Conservation (phyloP, 768 basidiomycete species). For the Phylloporus arenicola region DNA sequence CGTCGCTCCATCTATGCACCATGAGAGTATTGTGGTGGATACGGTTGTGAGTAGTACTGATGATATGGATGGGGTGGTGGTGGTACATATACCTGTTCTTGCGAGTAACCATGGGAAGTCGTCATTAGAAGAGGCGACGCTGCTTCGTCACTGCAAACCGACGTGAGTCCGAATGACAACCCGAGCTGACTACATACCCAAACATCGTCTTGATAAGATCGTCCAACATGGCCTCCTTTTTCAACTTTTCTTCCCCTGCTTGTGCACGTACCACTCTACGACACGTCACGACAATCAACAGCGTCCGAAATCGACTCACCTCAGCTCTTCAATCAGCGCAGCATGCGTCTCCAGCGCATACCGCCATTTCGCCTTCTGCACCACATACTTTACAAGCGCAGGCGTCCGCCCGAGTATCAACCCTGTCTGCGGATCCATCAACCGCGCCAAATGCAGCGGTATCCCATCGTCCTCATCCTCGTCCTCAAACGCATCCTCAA, state of each 20-base stretch:
- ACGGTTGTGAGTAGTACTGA: conserved; percentile 6
- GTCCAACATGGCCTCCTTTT: conserved; percentile 61
- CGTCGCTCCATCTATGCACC: conserved; percentile 7
- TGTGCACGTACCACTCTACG: conserved; percentile 44
- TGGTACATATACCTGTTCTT: conserved; percentile 7
- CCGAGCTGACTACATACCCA: conserved; percentile 37
- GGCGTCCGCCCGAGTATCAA: conserved; percentile 68
- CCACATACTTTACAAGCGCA: conserved; percentile 64
- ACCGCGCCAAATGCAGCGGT: conserved; percentile 48
- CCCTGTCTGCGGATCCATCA: conserved; percentile 53
- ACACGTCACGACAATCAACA: neutral
- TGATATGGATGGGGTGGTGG: conserved; percentile 7
- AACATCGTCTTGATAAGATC: conserved; percentile 44
- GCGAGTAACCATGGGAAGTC: conserved; percentile 4
- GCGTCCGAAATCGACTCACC: conserved; percentile 10
- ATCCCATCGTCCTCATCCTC: conserved; percentile 43
- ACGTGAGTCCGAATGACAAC: neutral
- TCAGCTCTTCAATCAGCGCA: conserved; percentile 59
- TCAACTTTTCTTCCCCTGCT: conserved; percentile 44
- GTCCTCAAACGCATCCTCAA: conserved; percentile 18
- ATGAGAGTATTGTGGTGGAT: conserved; percentile 15
- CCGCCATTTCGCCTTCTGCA: conserved; percentile 64
- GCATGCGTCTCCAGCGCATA: conserved; percentile 67
- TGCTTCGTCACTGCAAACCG: conserved; percentile 23
- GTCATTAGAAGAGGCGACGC: conserved; percentile 13